Base-by-base conservation (phyloP, 331 rosid genomes). In the Pyrus hybrid region DNA sequence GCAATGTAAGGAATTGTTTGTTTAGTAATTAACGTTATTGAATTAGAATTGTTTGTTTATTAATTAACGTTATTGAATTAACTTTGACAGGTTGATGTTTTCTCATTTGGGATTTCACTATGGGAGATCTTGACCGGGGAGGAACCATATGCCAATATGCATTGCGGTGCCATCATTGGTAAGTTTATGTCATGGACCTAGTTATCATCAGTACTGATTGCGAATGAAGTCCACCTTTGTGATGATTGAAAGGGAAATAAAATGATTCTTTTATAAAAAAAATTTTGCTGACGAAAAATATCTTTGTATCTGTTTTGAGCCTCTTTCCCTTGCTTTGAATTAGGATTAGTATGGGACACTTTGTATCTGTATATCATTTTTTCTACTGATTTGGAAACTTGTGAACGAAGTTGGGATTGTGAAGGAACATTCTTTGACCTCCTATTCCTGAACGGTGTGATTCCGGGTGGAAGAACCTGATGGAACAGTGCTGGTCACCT, bases 101-200 rank as follows among this genome's bases (percentile, higher is more conserved):
- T 90, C 88, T 86, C 95, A 10, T 90, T 86, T 76, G 95, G 95
- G 80, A 90, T 90, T 82, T 90, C 95, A 70, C 77, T 87, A 89
- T 90, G 95, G 95, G 95, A 90, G 82, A 70, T 90, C 74, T 70
- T 87, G 84, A 90, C 92, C 25, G 92, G 90, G 73, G 92, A 86
- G 79, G 95, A 90, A 73, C 95, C 91, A 28, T 90, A 87, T 63
- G 89, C 88, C 63, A 87, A 90, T 79, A 87, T 90, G 95, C 92
- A 90, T 70, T 90, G 95, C 77, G 95, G 95, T 63, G 92, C 92
- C 78, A 87, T 90, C 87, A 87, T 90, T 73, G 95, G 95, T 87
- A 86, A 86, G 86, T 68, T 78, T 77, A 67, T 68, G 32, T 83
- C 65, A 58, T 62, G 33, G 62, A 43, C 73, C 28, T 41, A 14